phyloP scores from a whole-genome alignment of 1,284 basidiomycete genomes.

The Fomitopsis schrenkii region DNA sequence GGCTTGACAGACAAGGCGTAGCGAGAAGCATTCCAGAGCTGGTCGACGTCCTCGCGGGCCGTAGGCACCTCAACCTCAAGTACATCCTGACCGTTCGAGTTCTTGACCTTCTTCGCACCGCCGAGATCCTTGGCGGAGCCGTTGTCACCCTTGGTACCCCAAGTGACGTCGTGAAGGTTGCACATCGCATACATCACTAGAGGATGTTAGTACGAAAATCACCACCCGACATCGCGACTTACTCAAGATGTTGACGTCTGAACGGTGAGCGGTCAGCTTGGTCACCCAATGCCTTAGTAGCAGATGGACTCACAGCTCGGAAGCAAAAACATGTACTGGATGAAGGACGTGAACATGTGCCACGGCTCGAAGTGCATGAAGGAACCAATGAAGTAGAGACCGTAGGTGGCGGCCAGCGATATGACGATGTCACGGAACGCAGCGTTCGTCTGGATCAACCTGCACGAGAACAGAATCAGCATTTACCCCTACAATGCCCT shows the following conservation, averaged over 20 bases:
- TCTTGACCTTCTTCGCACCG: constrained; percentile 82
- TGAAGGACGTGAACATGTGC: constrained; percentile 93
- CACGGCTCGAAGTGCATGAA: constrained; percentile 88
- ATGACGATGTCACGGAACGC: constrained; percentile 81
- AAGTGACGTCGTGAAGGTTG: constrained; percentile 86
- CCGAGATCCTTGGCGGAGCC: constrained; percentile 83
- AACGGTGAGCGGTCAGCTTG: background rate
- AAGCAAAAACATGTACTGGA: constrained; percentile 79
- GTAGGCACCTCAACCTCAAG: constrained; percentile 84
- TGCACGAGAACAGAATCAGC: constrained; percentile 21
- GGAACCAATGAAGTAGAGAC: constrained; percentile 83
- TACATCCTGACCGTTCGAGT: constrained; percentile 78
- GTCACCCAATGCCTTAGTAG: constrained; percentile 6
- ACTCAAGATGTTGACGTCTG: constrained; percentile 86
- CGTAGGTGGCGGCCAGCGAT: constrained; percentile 81
- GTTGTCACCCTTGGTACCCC: constrained; percentile 93
- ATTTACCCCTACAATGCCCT: background rate
- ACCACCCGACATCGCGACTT: constrained; percentile 14
- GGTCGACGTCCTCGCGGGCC: constrained; percentile 80
- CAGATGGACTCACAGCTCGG: constrained; percentile 58
- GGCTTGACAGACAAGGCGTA: constrained; percentile 62
- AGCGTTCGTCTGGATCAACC: constrained; percentile 58
- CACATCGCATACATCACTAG: constrained; percentile 88
- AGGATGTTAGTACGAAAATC: background rate
- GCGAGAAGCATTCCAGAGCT: constrained; percentile 75